Percentiles rank a stretch among this genome's conserved stretches.
Conservation (phyloP, 805 yeast species). For the Candida manassasensis region DNA sequence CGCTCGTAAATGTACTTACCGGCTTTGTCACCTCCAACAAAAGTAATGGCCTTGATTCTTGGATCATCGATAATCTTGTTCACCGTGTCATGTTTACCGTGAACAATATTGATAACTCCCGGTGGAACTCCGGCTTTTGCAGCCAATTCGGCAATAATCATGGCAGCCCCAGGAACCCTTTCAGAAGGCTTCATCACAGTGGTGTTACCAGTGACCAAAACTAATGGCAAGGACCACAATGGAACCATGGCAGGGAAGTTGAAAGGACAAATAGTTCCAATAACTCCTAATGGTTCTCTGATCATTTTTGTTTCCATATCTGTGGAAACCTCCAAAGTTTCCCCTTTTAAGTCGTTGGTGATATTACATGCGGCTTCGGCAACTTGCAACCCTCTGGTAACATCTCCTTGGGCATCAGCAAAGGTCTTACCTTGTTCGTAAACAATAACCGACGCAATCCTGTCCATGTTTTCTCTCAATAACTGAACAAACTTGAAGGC, state of each 20-base stretch:
- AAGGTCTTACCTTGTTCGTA: constrained; percentile 64
- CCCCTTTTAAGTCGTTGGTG: constrained; percentile 61
- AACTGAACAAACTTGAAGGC: constrained; percentile 65
- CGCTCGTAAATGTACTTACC: constrained; percentile 67
- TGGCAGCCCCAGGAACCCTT: constrained; percentile 77
- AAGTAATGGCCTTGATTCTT: constrained; percentile 69
- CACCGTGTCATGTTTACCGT: constrained; percentile 70
- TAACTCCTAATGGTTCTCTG: constrained; percentile 70
- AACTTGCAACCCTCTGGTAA: constrained; percentile 70
- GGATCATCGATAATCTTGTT: constrained; percentile 68
- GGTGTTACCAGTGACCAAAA: constrained; percentile 69
- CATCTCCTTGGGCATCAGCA: constrained; percentile 70
- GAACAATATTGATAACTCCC: constrained; percentile 68
- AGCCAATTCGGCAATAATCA: constrained; percentile 67
- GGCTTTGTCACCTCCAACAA: constrained; percentile 76
- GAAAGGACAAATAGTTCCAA: constrained; percentile 75
- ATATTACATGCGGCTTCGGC: constrained; percentile 71
- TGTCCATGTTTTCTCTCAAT: constrained; percentile 60
- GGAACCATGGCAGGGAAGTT: constrained; percentile 86
- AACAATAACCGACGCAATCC: constrained; percentile 54
- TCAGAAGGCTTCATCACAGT: constrained; percentile 60
- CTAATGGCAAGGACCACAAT: constrained; percentile 60
- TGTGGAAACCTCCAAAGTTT: constrained; percentile 58
- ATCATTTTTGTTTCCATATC: constrained; percentile 78
- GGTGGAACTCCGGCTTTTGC: constrained; percentile 72